Conservation (phyloP, 208 protist species). For the Trypanosoma brucei region DNA sequence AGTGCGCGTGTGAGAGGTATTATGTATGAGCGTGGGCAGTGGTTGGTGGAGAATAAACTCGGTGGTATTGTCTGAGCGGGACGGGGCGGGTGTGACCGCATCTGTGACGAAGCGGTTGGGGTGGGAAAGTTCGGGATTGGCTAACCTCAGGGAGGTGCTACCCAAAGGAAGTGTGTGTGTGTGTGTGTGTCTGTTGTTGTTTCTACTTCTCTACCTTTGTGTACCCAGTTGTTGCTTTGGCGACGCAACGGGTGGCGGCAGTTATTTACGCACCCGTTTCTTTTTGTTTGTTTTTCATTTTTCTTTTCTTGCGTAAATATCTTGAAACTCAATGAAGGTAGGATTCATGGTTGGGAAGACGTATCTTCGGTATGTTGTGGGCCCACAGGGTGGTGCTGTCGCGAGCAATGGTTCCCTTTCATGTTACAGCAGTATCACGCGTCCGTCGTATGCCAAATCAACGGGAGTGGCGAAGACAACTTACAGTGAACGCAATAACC, state of each 20-base stretch:
- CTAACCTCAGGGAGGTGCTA: too few relatives aligned
- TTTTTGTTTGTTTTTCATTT: background rate
- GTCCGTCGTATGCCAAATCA: slow-evolving; percentile 25
- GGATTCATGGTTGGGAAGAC: slow-evolving; percentile 79
- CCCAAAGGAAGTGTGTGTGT: too few relatives aligned
- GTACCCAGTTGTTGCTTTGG: too few relatives aligned
- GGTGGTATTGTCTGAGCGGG: slow-evolving; percentile 62
- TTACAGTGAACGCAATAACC: slow-evolving; percentile 5
- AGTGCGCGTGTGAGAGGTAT: slow-evolving; percentile 83
- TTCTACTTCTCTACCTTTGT: too few relatives aligned
- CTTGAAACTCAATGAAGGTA: background rate
- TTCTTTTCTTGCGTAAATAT: background rate
- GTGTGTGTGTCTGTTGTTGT: too few relatives aligned
- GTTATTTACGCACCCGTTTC: background rate
- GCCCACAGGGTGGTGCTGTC: slow-evolving; percentile 69
- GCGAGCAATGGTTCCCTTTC: slow-evolving; percentile 63
- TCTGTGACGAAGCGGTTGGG: too few relatives aligned
- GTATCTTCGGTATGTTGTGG: slow-evolving; percentile 83
- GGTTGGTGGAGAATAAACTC: slow-evolving; percentile 75
- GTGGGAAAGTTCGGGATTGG: too few relatives aligned
- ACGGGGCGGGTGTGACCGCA: too few relatives aligned
- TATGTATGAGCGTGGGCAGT: slow-evolving; percentile 87
- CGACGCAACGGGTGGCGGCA: too few relatives aligned
- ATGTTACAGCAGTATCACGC: slow-evolving; percentile 40
- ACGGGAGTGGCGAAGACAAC: background rate